Conservation (phyloP, 768 basidiomycete species). For the Suillus tomentosus region DNA sequence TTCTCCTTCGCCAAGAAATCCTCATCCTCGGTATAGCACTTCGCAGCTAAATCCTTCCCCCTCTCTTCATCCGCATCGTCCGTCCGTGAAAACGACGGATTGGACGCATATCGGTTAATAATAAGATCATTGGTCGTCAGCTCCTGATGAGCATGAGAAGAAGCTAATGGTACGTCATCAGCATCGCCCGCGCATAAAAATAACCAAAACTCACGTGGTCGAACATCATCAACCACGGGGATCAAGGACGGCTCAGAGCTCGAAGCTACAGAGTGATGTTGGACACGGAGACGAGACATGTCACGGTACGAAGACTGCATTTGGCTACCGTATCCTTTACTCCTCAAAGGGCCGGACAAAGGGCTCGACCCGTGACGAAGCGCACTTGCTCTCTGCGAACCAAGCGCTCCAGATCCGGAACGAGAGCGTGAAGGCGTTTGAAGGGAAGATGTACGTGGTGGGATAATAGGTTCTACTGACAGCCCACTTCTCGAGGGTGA, state of each 20-base stretch:
- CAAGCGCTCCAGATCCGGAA: slow-evolving; percentile 30
- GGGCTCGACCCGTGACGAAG: slow-evolving; percentile 44
- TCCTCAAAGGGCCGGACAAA: slow-evolving; percentile 47
- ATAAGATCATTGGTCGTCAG: slow-evolving; percentile 52
- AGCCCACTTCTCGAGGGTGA: slow-evolving; percentile 51
- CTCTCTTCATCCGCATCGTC: slow-evolving; percentile 63
- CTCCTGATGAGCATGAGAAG: slow-evolving; percentile 52
- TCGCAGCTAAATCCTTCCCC: slow-evolving; percentile 71
- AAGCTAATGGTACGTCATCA: slow-evolving; percentile 12
- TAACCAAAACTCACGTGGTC: slow-evolving; percentile 44
- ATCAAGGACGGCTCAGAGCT: slow-evolving; percentile 84
- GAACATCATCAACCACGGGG: slow-evolving; percentile 50
- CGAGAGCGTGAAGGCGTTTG: slow-evolving; percentile 34
- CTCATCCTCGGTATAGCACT: slow-evolving; percentile 87
- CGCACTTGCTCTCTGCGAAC: slow-evolving; percentile 36
- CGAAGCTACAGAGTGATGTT: slow-evolving; percentile 73
- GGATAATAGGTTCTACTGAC: slow-evolving; percentile 39
- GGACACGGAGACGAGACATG: slow-evolving; percentile 52
- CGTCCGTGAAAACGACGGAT: slow-evolving; percentile 37
- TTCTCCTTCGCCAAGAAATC: slow-evolving; percentile 84
- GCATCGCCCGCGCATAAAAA: slow-evolving; percentile 21
- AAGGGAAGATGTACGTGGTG: slow-evolving; percentile 34
- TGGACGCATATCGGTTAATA: slow-evolving; percentile 48
- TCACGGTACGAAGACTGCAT: slow-evolving; percentile 43
- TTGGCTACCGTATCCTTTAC: slow-evolving; percentile 39